A percentile compares a stretch with the other conserved stretches of the same genome.
Conservation (phyloP, 805 yeast genomes). For the Candida coleopterorum region DNA sequence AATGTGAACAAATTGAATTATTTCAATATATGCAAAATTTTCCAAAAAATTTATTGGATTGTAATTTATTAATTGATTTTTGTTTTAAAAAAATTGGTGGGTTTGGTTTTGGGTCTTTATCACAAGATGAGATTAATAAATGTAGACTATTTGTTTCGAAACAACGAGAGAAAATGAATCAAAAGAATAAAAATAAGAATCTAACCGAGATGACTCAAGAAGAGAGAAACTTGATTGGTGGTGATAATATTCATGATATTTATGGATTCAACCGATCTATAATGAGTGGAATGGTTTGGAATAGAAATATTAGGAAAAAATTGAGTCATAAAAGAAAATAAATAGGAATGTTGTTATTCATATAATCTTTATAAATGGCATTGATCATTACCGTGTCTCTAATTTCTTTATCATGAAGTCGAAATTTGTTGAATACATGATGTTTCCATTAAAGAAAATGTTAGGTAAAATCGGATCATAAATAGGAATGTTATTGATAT, state of each 20-base stretch:
- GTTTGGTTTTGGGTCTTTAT: slow-evolving; percentile 59
- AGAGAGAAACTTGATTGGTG: slow-evolving; percentile 33
- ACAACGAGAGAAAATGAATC: slow-evolving; percentile 42
- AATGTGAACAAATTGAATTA: slow-evolving; percentile 43
- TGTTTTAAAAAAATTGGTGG: slow-evolving; percentile 73
- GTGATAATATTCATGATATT: slow-evolving; percentile 38
- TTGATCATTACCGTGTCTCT: too few relatives aligned
- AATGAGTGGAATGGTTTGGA: slow-evolving; percentile 60
- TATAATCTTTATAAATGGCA: too few relatives aligned
- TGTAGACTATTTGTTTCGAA: slow-evolving; percentile 75
- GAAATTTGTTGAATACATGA: too few relatives aligned
- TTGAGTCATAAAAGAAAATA: slow-evolving; percentile 37
- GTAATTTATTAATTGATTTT: slow-evolving; percentile 61
- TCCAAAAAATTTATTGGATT: slow-evolving; percentile 70
- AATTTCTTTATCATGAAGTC: too few relatives aligned
- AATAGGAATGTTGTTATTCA: too few relatives aligned
- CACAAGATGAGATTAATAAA: slow-evolving; percentile 76
- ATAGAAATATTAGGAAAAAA: slow-evolving; percentile 51
- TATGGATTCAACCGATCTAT: slow-evolving; percentile 40
- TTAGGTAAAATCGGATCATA: slow-evolving; percentile 51
- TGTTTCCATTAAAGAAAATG: too few relatives aligned
- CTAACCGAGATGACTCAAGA: slow-evolving; percentile 35
- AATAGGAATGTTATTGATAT: too few relatives aligned
- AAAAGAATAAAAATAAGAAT: slow-evolving; percentile 22
- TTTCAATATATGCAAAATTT: slow-evolving; percentile 83